Evolutionary conservation across 371 early-diverging fungal genomes (phyloP), one percentile per base, ranked within the genome.

Genomic region (Saksenaea vasiformis): DNA sequence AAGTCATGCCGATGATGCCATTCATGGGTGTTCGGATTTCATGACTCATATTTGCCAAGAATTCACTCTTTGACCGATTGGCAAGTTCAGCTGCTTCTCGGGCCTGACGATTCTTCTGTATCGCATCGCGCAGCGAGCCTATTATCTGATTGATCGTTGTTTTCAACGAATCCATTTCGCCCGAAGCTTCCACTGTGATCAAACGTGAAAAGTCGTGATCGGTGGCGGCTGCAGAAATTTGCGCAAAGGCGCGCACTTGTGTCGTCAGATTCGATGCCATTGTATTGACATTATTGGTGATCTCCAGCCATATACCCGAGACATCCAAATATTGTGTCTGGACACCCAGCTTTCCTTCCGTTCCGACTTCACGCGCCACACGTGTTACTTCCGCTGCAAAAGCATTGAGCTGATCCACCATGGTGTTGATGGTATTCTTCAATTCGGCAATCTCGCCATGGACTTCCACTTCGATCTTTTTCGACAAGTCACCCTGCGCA

Each of bases 111-210:
- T 88, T 84, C 73, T 85, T 84, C 61, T 80, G 78, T 43, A 90
- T 83, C 63, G 85, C 85, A 44, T 85, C 86, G 5, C 88, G 80
- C 62, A 89, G 67, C n/a, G 79, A 80, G 37, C 70, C 70, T 8
- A 88, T 65, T 87, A 90, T 90, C 54, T 87, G 83, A 66, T 89
- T 88, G 61, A 89, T 89, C 70, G 87, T 87, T 58, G 86, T 84
- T 68, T 89, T 88, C 54, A 89, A 81, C 55, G 88, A 82, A 58
- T 88, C 87, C 89, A 70, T 86, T 69, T 89, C 88, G 24, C 88
- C 88, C 15, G 80, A 79, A 0, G 88, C 88, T 58, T 86, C 85
- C 1, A 87, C 81, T 7, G 86, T 89, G 57, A 89, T 87, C 65
- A 84, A 76, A 15, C 78, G 79, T 14, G 81, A 81, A 41, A 80